Evolutionary conservation across 169 alveolate genomes (phyloP), one percentile per base, ranked within the genome.

Genomic region (Pseudocohnilembus persalinus): DNA sequence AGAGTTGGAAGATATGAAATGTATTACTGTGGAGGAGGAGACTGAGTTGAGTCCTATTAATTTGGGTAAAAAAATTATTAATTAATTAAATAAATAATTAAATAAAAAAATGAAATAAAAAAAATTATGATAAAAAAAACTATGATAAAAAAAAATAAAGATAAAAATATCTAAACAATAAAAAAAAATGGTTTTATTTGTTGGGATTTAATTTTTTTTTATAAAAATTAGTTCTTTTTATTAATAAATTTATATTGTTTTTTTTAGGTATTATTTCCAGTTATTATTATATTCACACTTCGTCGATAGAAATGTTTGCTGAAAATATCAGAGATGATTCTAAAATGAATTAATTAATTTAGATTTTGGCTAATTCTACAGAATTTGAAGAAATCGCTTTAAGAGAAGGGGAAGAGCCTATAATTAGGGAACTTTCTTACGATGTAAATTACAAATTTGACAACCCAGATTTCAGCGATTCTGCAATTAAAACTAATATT

Each of bases 1-100:
- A 78, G 94, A 97, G 33, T 90, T 98, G 76, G 97, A 97, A 82
- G 98, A 98, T 77, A 94, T 99, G 64, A 98, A 97, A 83, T 99
- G 99, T 81, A 95, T 98, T 29, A 90, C 92, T 20, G 97, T 97
- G 33, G 98, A 95, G 64, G 97, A 96, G 1, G 98, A 97, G n/a
- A 92, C 85, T 49, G 95, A 92, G 29, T 83, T 96, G 80, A 93
- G 92, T n/a, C 88, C 95, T 4, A 90, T 95, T 26, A 94, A 96
- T 87, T 88, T 96, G 78, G 99, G 99, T 75, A 92, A 92, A 81
- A 94, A 96, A 11, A 96, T 98, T 6, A 93, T 11, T 49, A n/a
- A n/a, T n/a, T n/a, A n/a, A n/a, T n/a, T 94, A 0, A 91, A 80
- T n/a, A 86, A 72, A 81, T 91, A 76, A 25, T 89, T 73, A 77